Evolutionary conservation across 2,329 filamentous ascomycete genomes (phyloP), one percentile per base, ranked within the genome.

Genomic region (Tolypocladium tundrense): DNA sequence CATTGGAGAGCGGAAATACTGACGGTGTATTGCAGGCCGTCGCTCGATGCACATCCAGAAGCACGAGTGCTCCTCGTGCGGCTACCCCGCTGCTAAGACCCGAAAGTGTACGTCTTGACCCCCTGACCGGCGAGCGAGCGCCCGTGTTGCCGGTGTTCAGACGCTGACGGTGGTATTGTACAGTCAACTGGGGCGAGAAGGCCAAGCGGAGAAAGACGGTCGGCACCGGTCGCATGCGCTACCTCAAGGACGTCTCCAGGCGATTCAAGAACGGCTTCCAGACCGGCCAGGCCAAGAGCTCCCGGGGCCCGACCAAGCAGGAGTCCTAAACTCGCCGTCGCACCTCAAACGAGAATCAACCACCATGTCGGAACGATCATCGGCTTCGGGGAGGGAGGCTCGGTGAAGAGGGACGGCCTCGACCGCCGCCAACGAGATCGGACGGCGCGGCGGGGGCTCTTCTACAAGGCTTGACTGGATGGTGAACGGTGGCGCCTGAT

Each of bases 151-250:
- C 2, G 2, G 14, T 16, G 5, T 33, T 19, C 43, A 51, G 21
- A 51, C 50, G 45, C 54, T 48, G 59, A 62, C 54, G 42, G 13
- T 37, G 11, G 13, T 13, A 4, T 16, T 16, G 40, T 62, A 75
- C 75, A 97, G 93, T 88, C 88, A 97, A 99, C 90, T 99, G 94
- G 94, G 86, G 90, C 79, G 93, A 97, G 87, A 99, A 99, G 90
- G 93, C 92, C 72, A 97, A 97, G 91, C 86, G 94, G 79, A 95
- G 94, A 88, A 97, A 97, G 92, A 97, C 93, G 75, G 93, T 90
- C 76, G 94, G 94, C 73, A 93, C 91, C 74, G 94, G 94, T 78
- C 90, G 94, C 79, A 94, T 92, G 88, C 87, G 91, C 76, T 90
- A 92, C 82, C 85, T 99, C 77, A 96, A 95, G 85, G 85, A 84